Base-by-base conservation (phyloP, 2,329 filamentous ascomycete species). In the Sporothrix pseudoabietina region DNA sequence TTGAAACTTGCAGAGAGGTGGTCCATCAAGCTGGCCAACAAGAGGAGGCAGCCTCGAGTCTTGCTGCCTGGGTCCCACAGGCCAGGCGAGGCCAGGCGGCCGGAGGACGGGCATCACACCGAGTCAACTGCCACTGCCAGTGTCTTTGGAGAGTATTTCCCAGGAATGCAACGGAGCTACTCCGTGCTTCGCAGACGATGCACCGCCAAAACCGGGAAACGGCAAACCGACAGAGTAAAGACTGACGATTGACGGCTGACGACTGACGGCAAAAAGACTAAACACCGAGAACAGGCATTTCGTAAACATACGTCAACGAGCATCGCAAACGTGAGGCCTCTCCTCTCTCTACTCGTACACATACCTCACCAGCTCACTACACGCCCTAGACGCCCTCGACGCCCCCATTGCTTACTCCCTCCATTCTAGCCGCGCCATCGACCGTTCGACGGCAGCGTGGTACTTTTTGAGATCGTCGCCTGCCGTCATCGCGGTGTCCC, bases 1-100 rank as follows among this genome's bases (percentile, higher is more conserved):
- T 19, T 57, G 55, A 10, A 8, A 6, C 35, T 16, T 26, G 19
- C n/a, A 54, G 19, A 19, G 22, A 22, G 22, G 39, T 16, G 22
- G 39, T 16, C 41, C 47, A 22, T 66, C 61, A 47, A 66, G 61
- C 22, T 66, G 61, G 61, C 39, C 61, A 47, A 26, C 35, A 65
- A 12, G n/a, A 26, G 7, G n/a, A 26, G 7, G 35, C 39, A 44
- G 12, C 61, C 22, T 66, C n/a, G 61, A 44, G 39, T n/a, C 61
- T 35, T 12, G 57, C 26, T 26, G 26, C 26, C 26, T 26, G 26
- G 26, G 32, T 32, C 57, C n/a, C 41, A 26, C 41, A 26, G 26
- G 26, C 26, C 26, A 2, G 26, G 26, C 26, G 26, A 49, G 26
- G 14, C 19, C 39, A 47, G 22, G 61, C 39, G 22, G 61, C 39